phyloP scores from a whole-genome alignment of 1,284 basidiomycete species.

The Ganoderma meredithae region DNA sequence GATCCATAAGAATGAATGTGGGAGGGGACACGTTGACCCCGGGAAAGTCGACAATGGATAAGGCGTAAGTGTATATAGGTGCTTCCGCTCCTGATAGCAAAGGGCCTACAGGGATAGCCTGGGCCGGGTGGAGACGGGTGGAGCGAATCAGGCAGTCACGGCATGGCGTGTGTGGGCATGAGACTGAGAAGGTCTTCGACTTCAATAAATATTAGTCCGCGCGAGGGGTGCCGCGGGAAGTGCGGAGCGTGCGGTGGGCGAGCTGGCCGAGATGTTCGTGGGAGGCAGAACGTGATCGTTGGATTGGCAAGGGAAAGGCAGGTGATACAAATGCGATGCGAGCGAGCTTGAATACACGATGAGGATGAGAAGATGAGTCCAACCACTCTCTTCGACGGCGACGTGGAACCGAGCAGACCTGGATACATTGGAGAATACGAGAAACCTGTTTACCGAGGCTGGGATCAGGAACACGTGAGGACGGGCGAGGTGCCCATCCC shows the following conservation, averaged over 20 bases:
- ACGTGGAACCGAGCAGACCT: constrained; percentile 23
- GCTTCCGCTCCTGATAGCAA: not conserved
- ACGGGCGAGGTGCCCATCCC: not conserved
- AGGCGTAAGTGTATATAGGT: not conserved
- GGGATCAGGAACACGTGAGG: not conserved
- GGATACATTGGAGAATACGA: constrained; percentile 23
- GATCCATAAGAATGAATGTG: not conserved
- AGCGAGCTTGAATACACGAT: constrained; percentile 31
- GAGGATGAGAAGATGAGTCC: constrained; percentile 19
- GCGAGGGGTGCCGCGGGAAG: not conserved
- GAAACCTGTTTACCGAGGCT: constrained; percentile 7
- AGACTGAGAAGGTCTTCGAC: constrained; percentile 15
- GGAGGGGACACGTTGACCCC: not conserved
- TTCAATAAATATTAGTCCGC: constrained; percentile 26
- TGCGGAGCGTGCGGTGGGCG: constrained; percentile 6
- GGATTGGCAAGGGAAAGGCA: not conserved
- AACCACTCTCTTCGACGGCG: constrained; percentile 23
- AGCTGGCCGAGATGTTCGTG: constrained; percentile 10
- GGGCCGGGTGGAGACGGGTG: not conserved
- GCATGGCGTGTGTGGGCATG: constrained; percentile 28
- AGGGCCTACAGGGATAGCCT: not conserved
- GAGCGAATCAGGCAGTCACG: constrained; percentile 13
- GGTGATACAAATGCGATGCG: constrained; percentile 29
- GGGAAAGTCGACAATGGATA: not conserved
- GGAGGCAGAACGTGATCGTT: constrained; percentile 2